These are phyloP conservation scores for Lodderomyces beijingensis DNA, from an alignment of 1,139 yeast genomes.

Conservation along the genomic window DNA sequence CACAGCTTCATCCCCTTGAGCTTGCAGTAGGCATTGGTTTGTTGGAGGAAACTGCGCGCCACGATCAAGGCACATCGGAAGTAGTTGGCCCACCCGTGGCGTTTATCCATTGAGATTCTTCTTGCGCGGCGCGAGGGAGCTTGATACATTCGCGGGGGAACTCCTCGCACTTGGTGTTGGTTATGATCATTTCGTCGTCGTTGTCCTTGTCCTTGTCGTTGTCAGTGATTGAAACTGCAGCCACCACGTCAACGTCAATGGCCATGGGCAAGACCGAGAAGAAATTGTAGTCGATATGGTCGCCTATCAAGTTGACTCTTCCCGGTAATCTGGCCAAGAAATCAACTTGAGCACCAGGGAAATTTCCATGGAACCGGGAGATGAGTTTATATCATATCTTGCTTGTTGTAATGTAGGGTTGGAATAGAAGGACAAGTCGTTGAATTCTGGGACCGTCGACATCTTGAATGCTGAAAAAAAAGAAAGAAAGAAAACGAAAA, in stretches of 20 bases:
- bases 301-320: slow-evolving; percentile 71
- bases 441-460: slow-evolving; percentile 26
- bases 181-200: slow-evolving; percentile 26
- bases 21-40: slow-evolving; percentile 19
- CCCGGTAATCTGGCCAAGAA: slow-evolving; percentile 67
- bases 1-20: slow-evolving; percentile 50
- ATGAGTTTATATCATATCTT: slow-evolving; percentile 26
- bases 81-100: slow-evolving; percentile 60
- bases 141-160: slow-evolving; percentile 33
- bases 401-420: slow-evolving; percentile 14
- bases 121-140: slow-evolving; percentile 26
- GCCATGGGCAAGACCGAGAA: slow-evolving; percentile 78
- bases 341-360: slow-evolving; percentile 25
- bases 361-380: slow-evolving; percentile 18
- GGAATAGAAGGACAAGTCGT: slow-evolving; percentile 34
- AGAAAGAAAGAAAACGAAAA: not conserved
- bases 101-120: slow-evolving; percentile 41
- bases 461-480: slow-evolving; percentile 3
- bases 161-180: slow-evolving; percentile 30
- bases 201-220: not conserved
- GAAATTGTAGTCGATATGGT: slow-evolving; percentile 67
- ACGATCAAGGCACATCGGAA: slow-evolving; percentile 65
- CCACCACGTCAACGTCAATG: slow-evolving; percentile 61
- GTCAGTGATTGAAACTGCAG: slow-evolving; percentile 33
- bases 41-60: slow-evolving; percentile 49